phyloP scores from a whole-genome alignment of 306 rosid species.

The Acacia acuminata region DNA sequence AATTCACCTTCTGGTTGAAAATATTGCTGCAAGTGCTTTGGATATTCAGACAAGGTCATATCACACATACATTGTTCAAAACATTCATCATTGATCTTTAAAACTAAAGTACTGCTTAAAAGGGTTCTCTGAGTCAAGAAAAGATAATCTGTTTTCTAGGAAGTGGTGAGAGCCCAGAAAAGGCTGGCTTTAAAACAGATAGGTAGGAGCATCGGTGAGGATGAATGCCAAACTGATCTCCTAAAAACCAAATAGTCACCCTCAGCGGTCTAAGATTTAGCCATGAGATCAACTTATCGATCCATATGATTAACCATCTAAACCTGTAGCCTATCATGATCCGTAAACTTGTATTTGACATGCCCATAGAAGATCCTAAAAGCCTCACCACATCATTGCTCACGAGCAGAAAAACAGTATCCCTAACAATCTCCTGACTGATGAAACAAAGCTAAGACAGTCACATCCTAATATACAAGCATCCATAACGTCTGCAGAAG shows the following conservation, averaged over 20 bases:
- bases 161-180: neutral
- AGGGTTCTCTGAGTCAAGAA: constrained; percentile 14
- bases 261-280: neutral
- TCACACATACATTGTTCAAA: neutral
- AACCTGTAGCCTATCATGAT: neutral
- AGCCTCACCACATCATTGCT: constrained; percentile 18
- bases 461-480: neutral
- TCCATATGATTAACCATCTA: neutral
- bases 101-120: neutral
- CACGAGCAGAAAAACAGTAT: constrained; percentile 5
- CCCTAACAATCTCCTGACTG: neutral
- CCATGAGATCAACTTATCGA: neutral
- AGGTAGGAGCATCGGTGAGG: neutral
- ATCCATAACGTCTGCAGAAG: neutral
- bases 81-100: neutral
- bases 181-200: neutral
- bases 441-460: constrained; percentile 13
- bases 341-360: neutral
- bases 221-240: neutral
- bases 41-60: constrained; percentile 16
- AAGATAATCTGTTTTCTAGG: neutral
- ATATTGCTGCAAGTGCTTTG: neutral
- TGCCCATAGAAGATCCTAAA: constrained; percentile 4
- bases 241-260: neutral
- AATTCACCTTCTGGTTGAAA: neutral